Percentiles rank a stretch among this genome's conserved stretches.
Conservation (phyloP, 116 monocot genomes). For the Cymodocea nodosa region DNA sequence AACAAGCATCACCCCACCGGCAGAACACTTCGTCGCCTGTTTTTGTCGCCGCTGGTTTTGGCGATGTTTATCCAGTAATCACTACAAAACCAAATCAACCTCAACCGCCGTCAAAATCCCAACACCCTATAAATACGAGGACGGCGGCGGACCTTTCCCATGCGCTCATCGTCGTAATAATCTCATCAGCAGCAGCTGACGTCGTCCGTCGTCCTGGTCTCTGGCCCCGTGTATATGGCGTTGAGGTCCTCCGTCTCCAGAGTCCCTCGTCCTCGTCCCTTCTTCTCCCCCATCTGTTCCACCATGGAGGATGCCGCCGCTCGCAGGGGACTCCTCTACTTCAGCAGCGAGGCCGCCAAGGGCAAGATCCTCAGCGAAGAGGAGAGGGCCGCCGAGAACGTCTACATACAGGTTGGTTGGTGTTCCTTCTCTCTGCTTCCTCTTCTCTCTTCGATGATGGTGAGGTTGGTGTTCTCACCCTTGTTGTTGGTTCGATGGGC, state of each 20-base stretch:
- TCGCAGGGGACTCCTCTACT: conserved; percentile 14
- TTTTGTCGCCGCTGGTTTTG: too few relatives aligned
- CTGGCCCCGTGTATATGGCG: background rate
- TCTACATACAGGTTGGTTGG: conserved; percentile 36
- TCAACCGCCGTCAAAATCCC: too few relatives aligned
- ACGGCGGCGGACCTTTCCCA: too few relatives aligned
- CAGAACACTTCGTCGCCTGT: too few relatives aligned
- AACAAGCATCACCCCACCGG: too few relatives aligned
- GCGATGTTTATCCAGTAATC: too few relatives aligned
- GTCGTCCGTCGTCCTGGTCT: too few relatives aligned
- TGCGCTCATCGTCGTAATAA: too few relatives aligned
- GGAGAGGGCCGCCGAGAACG: conserved; percentile 36
- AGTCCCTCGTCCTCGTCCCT: background rate
- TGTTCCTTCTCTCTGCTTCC: background rate
- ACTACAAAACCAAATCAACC: too few relatives aligned
- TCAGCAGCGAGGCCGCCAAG: conserved; percentile 10
- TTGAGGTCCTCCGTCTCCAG: background rate
- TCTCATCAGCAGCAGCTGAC: too few relatives aligned
- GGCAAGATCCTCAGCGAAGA: conserved; percentile 30
- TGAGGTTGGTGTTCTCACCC: background rate
- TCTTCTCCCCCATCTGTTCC: background rate
- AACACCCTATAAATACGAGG: too few relatives aligned
- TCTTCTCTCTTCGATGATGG: background rate
- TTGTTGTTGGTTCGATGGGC: background rate
- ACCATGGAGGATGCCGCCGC: background rate